Evolutionary conservation across 1,284 basidiomycete genomes (phyloP), one percentile per base, ranked within the genome.

Genomic region (Microbotryum saponariae): DNA sequence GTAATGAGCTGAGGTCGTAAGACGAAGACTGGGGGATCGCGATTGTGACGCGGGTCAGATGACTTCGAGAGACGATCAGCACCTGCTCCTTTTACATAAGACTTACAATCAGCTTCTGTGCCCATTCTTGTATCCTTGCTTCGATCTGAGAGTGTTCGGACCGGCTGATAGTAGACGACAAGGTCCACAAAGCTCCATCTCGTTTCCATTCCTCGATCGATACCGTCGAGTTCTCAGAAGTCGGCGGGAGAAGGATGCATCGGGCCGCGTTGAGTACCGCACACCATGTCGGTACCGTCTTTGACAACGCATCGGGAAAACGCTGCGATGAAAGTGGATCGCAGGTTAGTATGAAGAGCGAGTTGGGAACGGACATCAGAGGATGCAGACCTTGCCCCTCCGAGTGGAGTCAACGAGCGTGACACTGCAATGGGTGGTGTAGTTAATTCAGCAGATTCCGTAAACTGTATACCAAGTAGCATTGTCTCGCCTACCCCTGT

Each of bases 251-350:
- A 0, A 64, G 58, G 20, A 56, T 27, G 60, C 66, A 23, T 8
- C 67, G 70, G 4, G 90, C 89, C 9, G 83, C 80, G 72, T 97
- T 97, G 68, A 97, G 79, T 3, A 94, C 90, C 2, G 89, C 80
- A 74, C 94, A 97, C 94, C 94, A 98, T 52, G 93, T 89, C 0
- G 94, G 92, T 0, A 97, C 82, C 0, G 94, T 97, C 75, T 97
- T 97, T 6, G 89, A 89, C 0, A 97, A 79, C 0, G 93, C 91
- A 71, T 98, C 94, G 0, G 94, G 94, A 67, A 94, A 87, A 18
- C 90, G 85, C 77, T 78, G 65, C 9, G 16, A 42, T 31, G 5
- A 33, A 44, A n/a, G 27, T 6, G 23, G 18, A 33, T 51, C 6
- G 25, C 4, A 45, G 9, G 44, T 31, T 31, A 47, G 44, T 4